Conservation (phyloP, 1,139 yeast species). For the Yamadazyma pseudoaaseri region DNA sequence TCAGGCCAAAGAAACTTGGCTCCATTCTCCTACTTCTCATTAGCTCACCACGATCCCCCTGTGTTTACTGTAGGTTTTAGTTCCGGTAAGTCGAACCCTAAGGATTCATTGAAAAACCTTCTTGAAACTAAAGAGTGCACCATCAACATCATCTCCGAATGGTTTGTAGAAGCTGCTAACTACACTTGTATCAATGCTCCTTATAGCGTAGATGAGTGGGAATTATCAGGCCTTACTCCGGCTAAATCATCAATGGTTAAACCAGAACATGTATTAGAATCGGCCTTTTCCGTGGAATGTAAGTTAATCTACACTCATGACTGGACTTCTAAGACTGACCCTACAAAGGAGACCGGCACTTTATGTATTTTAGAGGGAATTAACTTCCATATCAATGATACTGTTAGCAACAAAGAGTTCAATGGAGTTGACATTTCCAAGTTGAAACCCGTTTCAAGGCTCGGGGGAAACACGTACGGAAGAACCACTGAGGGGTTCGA, state of each 20-base stretch:
- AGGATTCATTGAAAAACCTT: constrained; percentile 50
- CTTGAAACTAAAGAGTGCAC: constrained; percentile 54
- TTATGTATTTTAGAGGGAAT: constrained; percentile 52
- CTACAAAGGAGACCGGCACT: constrained; percentile 38
- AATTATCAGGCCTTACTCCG: constrained; percentile 52
- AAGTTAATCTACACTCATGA: constrained; percentile 44
- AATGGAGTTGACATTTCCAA: constrained; percentile 44
- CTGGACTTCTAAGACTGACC: constrained; percentile 40
- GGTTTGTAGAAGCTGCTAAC: constrained; percentile 65
- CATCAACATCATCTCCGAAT: constrained; percentile 56
- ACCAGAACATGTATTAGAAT: constrained; percentile 56
- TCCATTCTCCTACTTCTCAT: constrained; percentile 54
- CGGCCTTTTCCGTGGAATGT: constrained; percentile 58
- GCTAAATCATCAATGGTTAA: constrained; percentile 40
- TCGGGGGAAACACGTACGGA: constrained; percentile 54
- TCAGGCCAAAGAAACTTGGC: constrained; percentile 51
- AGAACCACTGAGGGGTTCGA: constrained; percentile 45
- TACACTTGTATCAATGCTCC: constrained; percentile 48
- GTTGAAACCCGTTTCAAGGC: constrained; percentile 50
- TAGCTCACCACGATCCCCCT: constrained; percentile 56
- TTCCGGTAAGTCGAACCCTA: constrained; percentile 28
- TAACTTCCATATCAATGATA: constrained; percentile 55
- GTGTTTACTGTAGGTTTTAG: constrained; percentile 51
- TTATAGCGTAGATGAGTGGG: constrained; percentile 51
- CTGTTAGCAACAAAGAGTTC: constrained; percentile 41